Conservation (phyloP, 2,329 filamentous ascomycete genomes). For the Clonostachys solani region DNA sequence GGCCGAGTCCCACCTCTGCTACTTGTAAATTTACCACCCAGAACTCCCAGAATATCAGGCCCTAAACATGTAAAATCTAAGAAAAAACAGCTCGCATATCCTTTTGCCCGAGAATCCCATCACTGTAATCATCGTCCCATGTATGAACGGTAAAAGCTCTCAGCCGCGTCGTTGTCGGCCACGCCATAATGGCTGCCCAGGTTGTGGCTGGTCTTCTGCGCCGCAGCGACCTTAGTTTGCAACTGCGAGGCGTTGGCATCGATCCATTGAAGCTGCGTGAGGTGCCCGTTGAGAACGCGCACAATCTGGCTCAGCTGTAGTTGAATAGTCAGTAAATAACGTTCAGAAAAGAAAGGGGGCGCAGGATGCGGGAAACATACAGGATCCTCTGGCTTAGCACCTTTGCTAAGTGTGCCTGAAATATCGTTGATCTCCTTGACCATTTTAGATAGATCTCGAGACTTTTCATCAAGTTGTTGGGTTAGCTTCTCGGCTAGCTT, state of each 20-base stretch:
- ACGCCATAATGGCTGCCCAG: constrained; percentile 53
- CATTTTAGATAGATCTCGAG: constrained; percentile 89
- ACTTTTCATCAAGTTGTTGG: constrained; percentile 88
- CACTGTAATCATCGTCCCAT: constrained; percentile 61
- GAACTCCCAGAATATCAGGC: constrained; percentile 1
- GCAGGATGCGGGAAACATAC: constrained; percentile 45
- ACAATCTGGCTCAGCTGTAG: constrained; percentile 89
- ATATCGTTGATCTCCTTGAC: constrained; percentile 97
- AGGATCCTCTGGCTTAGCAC: constrained; percentile 80
- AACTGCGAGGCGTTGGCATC: constrained; percentile 79
- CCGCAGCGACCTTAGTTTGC: constrained; percentile 75
- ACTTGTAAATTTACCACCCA: neutral
- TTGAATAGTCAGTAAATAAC: neutral
- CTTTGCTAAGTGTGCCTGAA: constrained; percentile 84
- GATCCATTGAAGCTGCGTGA: constrained; percentile 89
- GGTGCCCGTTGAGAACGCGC: constrained; percentile 87
- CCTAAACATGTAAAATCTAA: neutral
- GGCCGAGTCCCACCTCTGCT: no score
- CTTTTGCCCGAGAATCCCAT: constrained; percentile 5
- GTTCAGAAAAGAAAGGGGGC: constrained; percentile 8
- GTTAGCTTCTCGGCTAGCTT: constrained; percentile 92
- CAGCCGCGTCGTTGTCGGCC: constrained; percentile 67
- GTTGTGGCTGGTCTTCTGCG: constrained; percentile 73
- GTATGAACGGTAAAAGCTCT: constrained; percentile 89
- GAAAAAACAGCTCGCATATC: constrained; percentile 3